phyloP scores from a whole-genome alignment of 257 asterid species.

The Pogostemon cablin region DNA sequence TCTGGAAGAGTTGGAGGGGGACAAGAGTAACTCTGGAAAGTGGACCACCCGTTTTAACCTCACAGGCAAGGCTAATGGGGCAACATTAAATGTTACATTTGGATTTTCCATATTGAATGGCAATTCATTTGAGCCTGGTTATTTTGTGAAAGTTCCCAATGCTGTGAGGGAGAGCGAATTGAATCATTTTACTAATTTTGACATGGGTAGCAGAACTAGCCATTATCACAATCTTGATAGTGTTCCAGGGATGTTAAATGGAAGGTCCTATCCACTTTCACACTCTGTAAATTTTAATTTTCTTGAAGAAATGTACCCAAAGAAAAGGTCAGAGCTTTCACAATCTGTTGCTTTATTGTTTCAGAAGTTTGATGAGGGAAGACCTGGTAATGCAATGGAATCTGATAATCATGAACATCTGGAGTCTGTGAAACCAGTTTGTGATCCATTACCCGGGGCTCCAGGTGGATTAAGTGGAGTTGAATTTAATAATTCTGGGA shows the following conservation, averaged over 20 bases:
- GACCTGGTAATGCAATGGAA: conserved; percentile 33
- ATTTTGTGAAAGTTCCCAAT: conserved; percentile 53
- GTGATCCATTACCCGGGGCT: conserved; percentile 32
- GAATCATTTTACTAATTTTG: conserved; percentile 40
- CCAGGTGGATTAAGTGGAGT: conserved; percentile 36
- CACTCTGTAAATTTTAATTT: conserved; percentile 42
- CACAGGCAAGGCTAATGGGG: conserved; percentile 80
- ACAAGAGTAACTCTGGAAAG: conserved; percentile 66
- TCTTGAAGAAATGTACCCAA: conserved; percentile 41
- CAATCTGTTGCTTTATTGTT: conserved; percentile 50
- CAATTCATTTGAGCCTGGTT: conserved; percentile 51
- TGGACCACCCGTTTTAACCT: conserved; percentile 93
- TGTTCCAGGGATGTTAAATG: conserved; percentile 36
- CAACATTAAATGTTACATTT: conserved; percentile 71
- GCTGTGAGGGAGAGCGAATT: conserved; percentile 33
- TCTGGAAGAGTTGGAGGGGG: conserved; percentile 70
- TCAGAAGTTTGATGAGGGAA: conserved; percentile 60
- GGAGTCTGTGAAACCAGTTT: conserved; percentile 28
- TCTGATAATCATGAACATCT: conserved; percentile 34
- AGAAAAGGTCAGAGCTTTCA: conserved; percentile 50
- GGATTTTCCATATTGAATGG: conserved; percentile 67
- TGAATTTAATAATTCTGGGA: conserved; percentile 41
- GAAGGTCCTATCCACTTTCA: conserved; percentile 37
- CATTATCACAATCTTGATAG: conserved; percentile 23
- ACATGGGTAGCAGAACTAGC: conserved; percentile 23